Base-by-base conservation (phyloP, 2,329 filamentous ascomycete genomes). In the Dothistroma septosporum region DNA sequence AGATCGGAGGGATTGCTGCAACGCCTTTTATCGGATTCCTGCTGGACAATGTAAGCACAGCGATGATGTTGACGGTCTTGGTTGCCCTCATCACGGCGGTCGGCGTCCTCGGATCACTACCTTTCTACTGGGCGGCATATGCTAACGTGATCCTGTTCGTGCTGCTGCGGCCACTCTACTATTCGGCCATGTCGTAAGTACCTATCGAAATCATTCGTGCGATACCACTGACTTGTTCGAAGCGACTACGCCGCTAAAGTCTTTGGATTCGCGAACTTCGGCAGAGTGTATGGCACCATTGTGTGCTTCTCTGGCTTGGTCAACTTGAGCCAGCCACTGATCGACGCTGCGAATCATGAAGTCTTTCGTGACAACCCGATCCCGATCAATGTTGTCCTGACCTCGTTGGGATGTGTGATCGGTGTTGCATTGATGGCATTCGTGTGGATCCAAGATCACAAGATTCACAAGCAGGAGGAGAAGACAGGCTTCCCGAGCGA, bases 191-290 rank as follows among this genome's bases (percentile, higher is more conserved):
- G 65, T 92, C 82, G 63, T 68, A 62, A 66, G 66, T 67, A 32
- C 32, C 16, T n/a, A 4, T 10, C 19, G 14, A 9, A 12, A 5
- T 44, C 6, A 24, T 57, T 28, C 32, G 1, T 33, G 11, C 4
- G 8, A 16, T 8, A 21, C 28, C 14, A 59, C 52, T 46, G 33
- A 59, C 58, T 6, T 32, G 11, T 35, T 11, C 47, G 8, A 56
- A 70, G 68, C 50, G 92, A 96, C 76, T 96, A 95, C 73, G 85
- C 87, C 11, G 91, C 91, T 60, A 96, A 96, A 76, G 91, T 96
- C 44, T 96, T 96, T 74, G 92, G 92, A n/a, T 96, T 96, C 77
- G 83, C 87, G 63, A 96, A 91, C 0, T 96, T 96, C 68, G 92
- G 92, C 48, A 94, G 90, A 55, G 91, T 96, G 21, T 96, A 96